Base-by-base conservation (phyloP, 305 asterid species). In the Caryopteris hybrid region DNA sequence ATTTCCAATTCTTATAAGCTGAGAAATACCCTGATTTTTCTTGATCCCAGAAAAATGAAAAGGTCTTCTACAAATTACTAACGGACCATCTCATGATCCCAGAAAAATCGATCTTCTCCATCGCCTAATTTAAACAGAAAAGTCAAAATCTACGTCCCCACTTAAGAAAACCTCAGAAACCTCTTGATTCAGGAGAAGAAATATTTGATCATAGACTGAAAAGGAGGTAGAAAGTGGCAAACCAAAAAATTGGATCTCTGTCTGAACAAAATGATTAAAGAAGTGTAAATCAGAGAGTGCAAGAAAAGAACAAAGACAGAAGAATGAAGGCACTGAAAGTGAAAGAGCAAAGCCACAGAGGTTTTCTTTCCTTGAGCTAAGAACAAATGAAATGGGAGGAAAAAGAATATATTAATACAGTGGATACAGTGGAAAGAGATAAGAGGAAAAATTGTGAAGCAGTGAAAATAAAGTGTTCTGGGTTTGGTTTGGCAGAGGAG, bases 381-480 rank as follows among this genome's bases (percentile, higher is more conserved):
- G 43, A 42, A 36, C 1, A 34, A 42, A 51, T 23, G 8, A 17
- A 12, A 33, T n/a, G 47, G 4, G 17, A 14, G 18, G 9, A 48
- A 29, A 23, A n/a, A 34, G 42, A 41, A 33, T 51, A 75, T 33
- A 45, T 51, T 8, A 45, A 46, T 1, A 50, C 36, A 22, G 53
- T 67, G 33, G n/a, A 25, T 25, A 25, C 31, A 25, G 31, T 25
- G 4, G 31, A 39, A 65, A 58, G 67, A 50, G 55, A 20, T 41
- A 25, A 74, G 76, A 69, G 73, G 43, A 66, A 56, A 66, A 56
- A 34, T 7, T 63, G 69, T 25, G 57, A 36, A 71, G 76, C 70
- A 55, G 47, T 69, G 76, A 48, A 61, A 58, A 42, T 41, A 8
- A 18, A 21, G 52, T 34, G 69, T 39, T 74, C 52, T 36, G 53